Base-by-base conservation (phyloP, 1,284 basidiomycete species). In the Cutaneotrichosporon cyanovorans region DNA sequence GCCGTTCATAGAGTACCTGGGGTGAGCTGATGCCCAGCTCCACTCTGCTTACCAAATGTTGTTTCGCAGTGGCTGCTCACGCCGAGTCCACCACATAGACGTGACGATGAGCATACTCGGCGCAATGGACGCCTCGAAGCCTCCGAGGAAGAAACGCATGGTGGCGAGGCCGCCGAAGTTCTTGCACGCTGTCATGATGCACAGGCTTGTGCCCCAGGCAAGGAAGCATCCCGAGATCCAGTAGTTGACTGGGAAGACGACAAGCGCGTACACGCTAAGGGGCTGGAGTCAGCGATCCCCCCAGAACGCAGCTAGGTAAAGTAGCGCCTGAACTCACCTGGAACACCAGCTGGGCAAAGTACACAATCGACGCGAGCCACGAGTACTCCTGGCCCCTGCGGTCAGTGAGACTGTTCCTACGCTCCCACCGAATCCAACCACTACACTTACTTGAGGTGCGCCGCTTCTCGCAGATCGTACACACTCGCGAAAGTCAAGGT, bases 81-180 rank as follows among this genome's bases (percentile, higher is more conserved):
- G 51, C 18, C 61, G 52, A 19, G 60, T 61, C 61, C 61, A 65
- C 63, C 63, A 65, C 59, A 63, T 61, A 21, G 50, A 50, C 12
- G 56, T 51, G 42, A 62, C 45, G 28, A 61, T 38, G 20, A 38
- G 37, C 37, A 38, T 38, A 20, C 37, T 38, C 11, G 59, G 58
- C 16, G 50, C 36, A 42, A 61, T 60, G 18, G 52, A 51, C 3
- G 61, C 59, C 45, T 61, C 59, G 36, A 58, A 59, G 16, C 42
- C 57, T 20, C 61, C 61, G 15, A 63, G 56, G 37, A 63, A 47
- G 46, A 63, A 58, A n/a, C 59, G 55, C 37, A 30, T 39, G n/a
- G 33, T 55, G 3, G 50, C 40, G n/a, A 63, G 42, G 11, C 59
- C 58, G 2, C 56, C 45, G 30, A 59, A 61, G 30, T 16, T 37